Percentiles rank a stretch among this genome's conserved stretches.
Conservation (phyloP, 495 filamentous ascomycete genomes). For the Daldinia decipiens region DNA sequence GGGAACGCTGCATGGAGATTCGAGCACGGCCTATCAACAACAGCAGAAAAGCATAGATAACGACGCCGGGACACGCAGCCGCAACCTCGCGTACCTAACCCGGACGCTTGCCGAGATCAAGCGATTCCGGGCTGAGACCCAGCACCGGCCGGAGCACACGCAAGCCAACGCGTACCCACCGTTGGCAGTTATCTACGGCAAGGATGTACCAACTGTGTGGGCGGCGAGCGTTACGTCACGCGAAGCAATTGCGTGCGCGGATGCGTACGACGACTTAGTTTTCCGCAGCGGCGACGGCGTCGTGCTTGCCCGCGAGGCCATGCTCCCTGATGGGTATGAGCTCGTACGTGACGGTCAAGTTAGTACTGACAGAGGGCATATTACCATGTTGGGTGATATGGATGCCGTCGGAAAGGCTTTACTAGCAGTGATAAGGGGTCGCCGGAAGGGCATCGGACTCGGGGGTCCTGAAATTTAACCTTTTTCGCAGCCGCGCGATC, state of each 20-base stretch:
- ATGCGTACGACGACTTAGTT: conserved; percentile 87
- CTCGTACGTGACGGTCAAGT: conserved; percentile 76
- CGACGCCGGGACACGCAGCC: conserved; percentile 49
- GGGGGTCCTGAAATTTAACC: not conserved
- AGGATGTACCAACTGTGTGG: conserved; percentile 84
- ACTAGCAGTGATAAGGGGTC: conserved; percentile 69
- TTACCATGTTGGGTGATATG: conserved; percentile 85
- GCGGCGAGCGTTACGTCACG: conserved; percentile 74
- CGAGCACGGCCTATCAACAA: conserved; percentile 56
- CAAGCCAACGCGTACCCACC: conserved; percentile 79
- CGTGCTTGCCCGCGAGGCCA: conserved; percentile 83
- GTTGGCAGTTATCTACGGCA: conserved; percentile 85
- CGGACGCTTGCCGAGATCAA: conserved; percentile 78
- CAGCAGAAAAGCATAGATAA: conserved; percentile 58
- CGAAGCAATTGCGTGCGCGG: conserved; percentile 72
- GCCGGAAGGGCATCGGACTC: conserved; percentile 76
- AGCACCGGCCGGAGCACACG: conserved; percentile 68
- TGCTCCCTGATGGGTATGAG: conserved; percentile 84
- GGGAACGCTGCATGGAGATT: conserved; percentile 52
- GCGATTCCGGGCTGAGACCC: conserved; percentile 77
- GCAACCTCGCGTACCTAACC: conserved; percentile 73
- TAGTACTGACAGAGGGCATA: conserved; percentile 84
- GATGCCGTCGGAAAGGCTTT: conserved; percentile 82
- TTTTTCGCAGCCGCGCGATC: not conserved
- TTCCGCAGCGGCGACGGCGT: conserved; percentile 93